Conservation (phyloP, 805 yeast species). For the Hanseniaspora opuntiae region DNA sequence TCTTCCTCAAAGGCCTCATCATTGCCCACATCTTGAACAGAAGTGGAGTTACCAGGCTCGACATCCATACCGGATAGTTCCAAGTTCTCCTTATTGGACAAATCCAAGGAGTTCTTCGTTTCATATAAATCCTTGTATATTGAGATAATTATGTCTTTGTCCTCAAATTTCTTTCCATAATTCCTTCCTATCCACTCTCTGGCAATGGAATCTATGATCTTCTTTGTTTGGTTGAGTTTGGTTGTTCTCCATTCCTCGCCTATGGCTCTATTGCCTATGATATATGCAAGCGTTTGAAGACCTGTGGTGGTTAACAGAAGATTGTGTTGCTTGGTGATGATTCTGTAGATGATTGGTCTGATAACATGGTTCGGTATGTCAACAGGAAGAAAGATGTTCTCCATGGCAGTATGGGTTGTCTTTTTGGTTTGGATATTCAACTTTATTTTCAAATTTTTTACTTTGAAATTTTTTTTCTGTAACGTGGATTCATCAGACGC, state of each 20-base stretch:
- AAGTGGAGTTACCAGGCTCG: slow-evolving; percentile 6
- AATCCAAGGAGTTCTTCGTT: not conserved
- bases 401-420: not conserved
- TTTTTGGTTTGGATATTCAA: not conserved
- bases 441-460: not conserved
- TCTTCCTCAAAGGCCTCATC: not conserved
- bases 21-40: not conserved
- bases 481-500: no score
- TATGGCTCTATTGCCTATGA: slow-evolving; percentile 61
- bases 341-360: slow-evolving; percentile 82
- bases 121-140: slow-evolving; percentile 1
- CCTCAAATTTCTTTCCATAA: slow-evolving; percentile 2
- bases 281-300: slow-evolving; percentile 54
- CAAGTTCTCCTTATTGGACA: not conserved
- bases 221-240: slow-evolving; percentile 18
- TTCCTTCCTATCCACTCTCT: slow-evolving; percentile 2
- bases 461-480: not conserved
- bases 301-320: slow-evolving; percentile 78
- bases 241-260: slow-evolving; percentile 53
- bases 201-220: not conserved
- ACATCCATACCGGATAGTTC: not conserved
- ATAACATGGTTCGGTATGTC: slow-evolving; percentile 66
- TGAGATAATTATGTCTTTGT: not conserved
- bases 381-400: slow-evolving; percentile 36
- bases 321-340: slow-evolving; percentile 84